A percentile compares a stretch with the other conserved stretches of the same genome.
Evolutionary conservation across 2,329 filamentous ascomycete genomes (phyloP).

Genomic region (Botrytis porri): DNA sequence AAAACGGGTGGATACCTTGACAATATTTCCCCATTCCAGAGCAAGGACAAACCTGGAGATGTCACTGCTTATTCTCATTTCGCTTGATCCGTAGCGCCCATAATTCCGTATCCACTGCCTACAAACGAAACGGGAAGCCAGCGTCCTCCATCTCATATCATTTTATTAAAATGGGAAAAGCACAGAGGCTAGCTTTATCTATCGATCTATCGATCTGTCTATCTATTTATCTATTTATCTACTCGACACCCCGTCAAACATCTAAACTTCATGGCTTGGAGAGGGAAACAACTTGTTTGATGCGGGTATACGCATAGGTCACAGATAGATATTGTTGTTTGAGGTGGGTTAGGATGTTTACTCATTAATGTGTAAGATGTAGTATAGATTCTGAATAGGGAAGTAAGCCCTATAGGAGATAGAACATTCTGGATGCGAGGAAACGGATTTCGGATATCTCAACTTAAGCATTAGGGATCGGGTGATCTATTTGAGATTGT

Average conservation of each 20-base stretch:
- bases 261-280: not conserved
- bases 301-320: not conserved
- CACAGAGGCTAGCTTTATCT: not conserved
- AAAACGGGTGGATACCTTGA: not conserved
- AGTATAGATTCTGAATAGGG: not conserved
- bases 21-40: not conserved
- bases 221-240: not conserved
- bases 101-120: not conserved
- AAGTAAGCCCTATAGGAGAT: not conserved
- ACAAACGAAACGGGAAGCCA: not conserved
- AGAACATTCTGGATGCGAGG: not conserved
- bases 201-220: not conserved
- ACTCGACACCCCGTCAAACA: not conserved
- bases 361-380: too few relatives aligned
- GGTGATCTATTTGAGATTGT: not conserved
- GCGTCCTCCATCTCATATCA: not conserved
- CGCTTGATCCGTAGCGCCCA: not conserved
- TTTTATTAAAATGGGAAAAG: not conserved
- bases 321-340: not conserved
- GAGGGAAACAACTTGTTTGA: not conserved
- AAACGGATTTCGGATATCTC: not conserved
- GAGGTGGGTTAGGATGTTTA: not conserved
- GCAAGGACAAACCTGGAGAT: not conserved
- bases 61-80: constrained; percentile 6
- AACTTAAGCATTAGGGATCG: not conserved